Conservation (phyloP, 2,329 filamentous ascomycete species). For the Fusarium proliferatum region DNA sequence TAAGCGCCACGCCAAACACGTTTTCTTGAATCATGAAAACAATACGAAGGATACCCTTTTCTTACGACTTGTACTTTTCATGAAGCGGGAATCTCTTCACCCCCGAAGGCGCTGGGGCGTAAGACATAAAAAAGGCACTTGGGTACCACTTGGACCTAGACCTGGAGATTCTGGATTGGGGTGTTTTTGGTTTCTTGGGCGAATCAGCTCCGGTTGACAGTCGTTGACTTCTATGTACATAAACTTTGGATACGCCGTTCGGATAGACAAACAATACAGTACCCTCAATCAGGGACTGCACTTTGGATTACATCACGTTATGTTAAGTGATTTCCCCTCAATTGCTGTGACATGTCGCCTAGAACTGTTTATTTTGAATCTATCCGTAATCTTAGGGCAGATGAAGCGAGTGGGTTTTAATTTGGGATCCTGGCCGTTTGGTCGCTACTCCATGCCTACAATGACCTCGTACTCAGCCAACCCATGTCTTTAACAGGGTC, state of each 20-base stretch:
- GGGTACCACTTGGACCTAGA: neutral
- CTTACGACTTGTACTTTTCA: constrained; percentile 41
- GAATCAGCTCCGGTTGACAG: constrained; percentile 36
- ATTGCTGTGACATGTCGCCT: constrained; percentile 6
- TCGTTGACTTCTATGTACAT: constrained; percentile 41
- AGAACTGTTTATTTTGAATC: constrained; percentile 11
- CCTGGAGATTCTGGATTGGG: constrained; percentile 40
- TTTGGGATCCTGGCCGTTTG: constrained; percentile 4
- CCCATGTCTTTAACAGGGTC: neutral
- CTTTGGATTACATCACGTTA: constrained; percentile 4
- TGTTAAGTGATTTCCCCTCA: neutral
- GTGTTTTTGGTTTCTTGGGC: constrained; percentile 41
- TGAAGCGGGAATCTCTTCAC: constrained; percentile 39
- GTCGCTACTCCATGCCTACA: neutral
- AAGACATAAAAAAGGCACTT: constrained; percentile 20
- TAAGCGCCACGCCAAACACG: constrained; percentile 38
- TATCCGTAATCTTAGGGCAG: constrained; percentile 5
- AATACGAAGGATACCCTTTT: constrained; percentile 25
- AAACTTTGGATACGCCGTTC: constrained; percentile 28
- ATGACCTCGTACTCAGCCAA: neutral
- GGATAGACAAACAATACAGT: constrained; percentile 32
- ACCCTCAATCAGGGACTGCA: constrained; percentile 9
- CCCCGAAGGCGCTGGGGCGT: constrained; percentile 35
- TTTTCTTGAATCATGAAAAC: constrained; percentile 22
- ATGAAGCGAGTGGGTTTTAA: constrained; percentile 20